These are phyloP conservation scores for Avicennia marina DNA, from an alignment of 257 asterid genomes.

Conservation along the genomic window DNA sequence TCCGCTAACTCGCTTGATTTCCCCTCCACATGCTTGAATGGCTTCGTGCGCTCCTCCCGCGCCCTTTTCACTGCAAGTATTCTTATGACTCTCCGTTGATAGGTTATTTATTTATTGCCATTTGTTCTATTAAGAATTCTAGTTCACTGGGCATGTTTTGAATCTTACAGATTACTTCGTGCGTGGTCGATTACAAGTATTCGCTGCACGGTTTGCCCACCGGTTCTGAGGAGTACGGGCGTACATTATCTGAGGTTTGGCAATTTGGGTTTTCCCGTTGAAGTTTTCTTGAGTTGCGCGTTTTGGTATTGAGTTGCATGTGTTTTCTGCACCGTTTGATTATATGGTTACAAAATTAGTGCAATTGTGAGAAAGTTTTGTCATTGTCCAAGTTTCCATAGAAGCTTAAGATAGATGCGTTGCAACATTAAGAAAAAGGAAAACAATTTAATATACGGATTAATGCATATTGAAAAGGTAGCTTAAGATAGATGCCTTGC, in stretches of 20 bases:
- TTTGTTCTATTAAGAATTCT: neutral
- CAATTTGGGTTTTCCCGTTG: neutral
- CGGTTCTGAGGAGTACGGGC: slow-evolving; percentile 44
- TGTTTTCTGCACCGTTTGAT: neutral
- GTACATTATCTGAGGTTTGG: slow-evolving; percentile 53
- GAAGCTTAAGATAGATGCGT: neutral
- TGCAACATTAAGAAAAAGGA: neutral
- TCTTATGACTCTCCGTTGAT: neutral
- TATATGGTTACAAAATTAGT: neutral
- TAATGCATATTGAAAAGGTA: too few relatives aligned
- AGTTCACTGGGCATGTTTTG: neutral
- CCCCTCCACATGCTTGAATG: slow-evolving; percentile 42
- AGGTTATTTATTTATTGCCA: neutral
- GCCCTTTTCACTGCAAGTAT: slow-evolving; percentile 52
- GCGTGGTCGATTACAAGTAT: slow-evolving; percentile 66
- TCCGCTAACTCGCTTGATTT: slow-evolving; percentile 23
- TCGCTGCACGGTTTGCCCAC: slow-evolving; percentile 48
- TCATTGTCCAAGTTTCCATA: neutral
- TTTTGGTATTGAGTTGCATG: neutral
- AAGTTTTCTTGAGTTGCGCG: neutral
- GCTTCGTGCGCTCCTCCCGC: slow-evolving; percentile 81
- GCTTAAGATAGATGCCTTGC: neutral
- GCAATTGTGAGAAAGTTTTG: neutral
- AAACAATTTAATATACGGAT: too few relatives aligned
- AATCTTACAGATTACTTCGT: slow-evolving; percentile 47